Conservation (phyloP, 805 yeast species). For the Kurtzmaniella fragi region DNA sequence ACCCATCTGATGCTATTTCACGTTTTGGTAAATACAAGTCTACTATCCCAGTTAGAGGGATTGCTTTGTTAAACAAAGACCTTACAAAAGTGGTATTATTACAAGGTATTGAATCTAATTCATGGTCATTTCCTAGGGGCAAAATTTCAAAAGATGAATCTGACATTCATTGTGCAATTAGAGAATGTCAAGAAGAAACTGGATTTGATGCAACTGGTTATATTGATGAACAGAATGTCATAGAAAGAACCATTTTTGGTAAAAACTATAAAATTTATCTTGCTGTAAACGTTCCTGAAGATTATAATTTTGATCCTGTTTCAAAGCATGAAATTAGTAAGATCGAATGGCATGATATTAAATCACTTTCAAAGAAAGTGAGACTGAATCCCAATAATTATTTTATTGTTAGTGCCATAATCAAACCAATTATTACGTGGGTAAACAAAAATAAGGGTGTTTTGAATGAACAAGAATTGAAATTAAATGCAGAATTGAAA, state of each 20-base stretch:
- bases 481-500: conserved; percentile 57
- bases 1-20: conserved; percentile 71
- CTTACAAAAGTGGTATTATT: conserved; percentile 73
- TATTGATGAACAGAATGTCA: conserved; percentile 63
- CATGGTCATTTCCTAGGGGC: conserved; percentile 97
- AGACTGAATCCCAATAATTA: conserved; percentile 32
- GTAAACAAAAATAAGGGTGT: conserved; percentile 47
- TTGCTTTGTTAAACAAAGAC: conserved; percentile 72
- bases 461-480: conserved; percentile 53
- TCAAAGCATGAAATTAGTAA: conserved; percentile 85
- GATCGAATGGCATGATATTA: conserved; percentile 74
- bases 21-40: conserved; percentile 82
- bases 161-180: conserved; percentile 81
- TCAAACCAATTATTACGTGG: conserved; percentile 51
- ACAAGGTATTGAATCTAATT: conserved; percentile 70
- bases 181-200: conserved; percentile 92
- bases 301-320: conserved; percentile 66
- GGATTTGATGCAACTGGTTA: conserved; percentile 77
- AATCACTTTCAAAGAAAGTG: conserved; percentile 33
- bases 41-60: conserved; percentile 94
- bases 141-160: conserved; percentile 91
- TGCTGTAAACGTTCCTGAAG: conserved; percentile 73
- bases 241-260: conserved; percentile 77
- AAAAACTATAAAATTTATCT: conserved; percentile 83
- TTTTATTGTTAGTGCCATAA: conserved; percentile 44